A percentile compares a stretch with the other conserved stretches of the same genome.
phyloP scores from a whole-genome alignment of 176 grass and related monocot genomes.

The Pontederia crassipes region DNA sequence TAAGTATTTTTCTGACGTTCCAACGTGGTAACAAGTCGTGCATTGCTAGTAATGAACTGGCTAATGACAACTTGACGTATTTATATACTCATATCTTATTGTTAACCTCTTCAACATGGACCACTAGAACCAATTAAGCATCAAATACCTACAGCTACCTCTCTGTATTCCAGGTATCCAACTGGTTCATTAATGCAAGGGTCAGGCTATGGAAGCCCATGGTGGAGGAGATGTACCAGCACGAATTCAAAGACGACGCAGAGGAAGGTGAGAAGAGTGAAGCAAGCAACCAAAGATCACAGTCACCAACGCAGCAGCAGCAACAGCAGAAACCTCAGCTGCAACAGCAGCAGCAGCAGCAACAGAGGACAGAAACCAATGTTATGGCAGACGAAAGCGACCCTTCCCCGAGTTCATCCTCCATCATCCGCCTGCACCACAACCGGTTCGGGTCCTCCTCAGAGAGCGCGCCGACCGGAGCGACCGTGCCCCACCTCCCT shows the following conservation, averaged over 20 bases:
- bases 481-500: background rate
- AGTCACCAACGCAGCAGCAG: constrained; percentile 29
- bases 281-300: constrained; percentile 19
- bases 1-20: too few relatives aligned
- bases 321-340: background rate
- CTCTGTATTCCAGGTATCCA: constrained; percentile 48
- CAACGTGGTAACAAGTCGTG: too few relatives aligned
- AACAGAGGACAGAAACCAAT: constrained; percentile 26
- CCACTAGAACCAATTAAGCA: too few relatives aligned
- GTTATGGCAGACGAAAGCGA: constrained; percentile 17
- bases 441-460: constrained; percentile 22
- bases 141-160: too few relatives aligned
- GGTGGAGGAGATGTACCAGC: constrained; percentile 99
- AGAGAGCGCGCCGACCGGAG: constrained; percentile 6
- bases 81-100: too few relatives aligned
- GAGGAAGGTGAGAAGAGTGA: constrained; percentile 21
- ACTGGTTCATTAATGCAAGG: constrained; percentile 99
- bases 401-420: constrained; percentile 32
- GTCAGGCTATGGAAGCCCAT: constrained; percentile 99
- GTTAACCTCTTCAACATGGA: too few relatives aligned
- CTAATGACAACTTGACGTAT: too few relatives aligned
- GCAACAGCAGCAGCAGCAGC: too few relatives aligned
- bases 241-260: constrained; percentile 46
- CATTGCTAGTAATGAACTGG: too few relatives aligned
- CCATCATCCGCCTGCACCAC: constrained; percentile 23